Evolutionary conservation across 2,329 filamentous ascomycete genomes (phyloP).

Genomic region (Phialophora tarda): DNA sequence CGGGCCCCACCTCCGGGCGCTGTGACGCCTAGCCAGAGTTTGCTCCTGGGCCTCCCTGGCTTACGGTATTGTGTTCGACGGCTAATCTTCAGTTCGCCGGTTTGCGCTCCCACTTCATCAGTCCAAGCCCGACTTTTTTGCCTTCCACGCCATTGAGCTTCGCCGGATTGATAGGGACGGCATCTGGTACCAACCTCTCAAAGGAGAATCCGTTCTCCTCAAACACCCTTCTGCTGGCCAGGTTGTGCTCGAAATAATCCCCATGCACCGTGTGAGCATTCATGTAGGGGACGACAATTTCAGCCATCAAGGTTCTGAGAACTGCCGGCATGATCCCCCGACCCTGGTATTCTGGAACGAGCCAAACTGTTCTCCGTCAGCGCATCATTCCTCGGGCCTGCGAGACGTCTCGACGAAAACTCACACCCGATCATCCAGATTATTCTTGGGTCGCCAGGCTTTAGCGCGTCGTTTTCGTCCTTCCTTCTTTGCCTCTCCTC

Average conservation of each 20-base stretch:
- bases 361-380: constrained; percentile 24
- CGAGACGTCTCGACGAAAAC: not conserved
- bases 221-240: constrained; percentile 41
- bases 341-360: constrained; percentile 41
- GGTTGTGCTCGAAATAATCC: constrained; percentile 40
- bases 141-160: constrained; percentile 16
- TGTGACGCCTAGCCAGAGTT: not conserved
- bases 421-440: constrained; percentile 37
- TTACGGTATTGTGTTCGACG: not conserved
- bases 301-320: constrained; percentile 37
- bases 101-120: constrained; percentile 20
- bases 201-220: constrained; percentile 42
- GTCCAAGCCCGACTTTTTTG: constrained; percentile 21
- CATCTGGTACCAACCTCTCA: constrained; percentile 15
- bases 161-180: constrained; percentile 5
- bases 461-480: constrained; percentile 35
- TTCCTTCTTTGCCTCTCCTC: constrained; percentile 34
- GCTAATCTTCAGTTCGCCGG: not conserved
- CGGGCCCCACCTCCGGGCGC: not conserved
- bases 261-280: constrained; percentile 39
- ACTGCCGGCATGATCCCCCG: constrained; percentile 43
- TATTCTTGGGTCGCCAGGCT: constrained; percentile 39
- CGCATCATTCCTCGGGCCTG: not conserved
- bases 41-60: not conserved
- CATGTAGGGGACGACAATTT: constrained; percentile 43